Evolutionary conservation across 805 yeast species (phyloP).

Genomic region (Myxozyma udenii): DNA sequence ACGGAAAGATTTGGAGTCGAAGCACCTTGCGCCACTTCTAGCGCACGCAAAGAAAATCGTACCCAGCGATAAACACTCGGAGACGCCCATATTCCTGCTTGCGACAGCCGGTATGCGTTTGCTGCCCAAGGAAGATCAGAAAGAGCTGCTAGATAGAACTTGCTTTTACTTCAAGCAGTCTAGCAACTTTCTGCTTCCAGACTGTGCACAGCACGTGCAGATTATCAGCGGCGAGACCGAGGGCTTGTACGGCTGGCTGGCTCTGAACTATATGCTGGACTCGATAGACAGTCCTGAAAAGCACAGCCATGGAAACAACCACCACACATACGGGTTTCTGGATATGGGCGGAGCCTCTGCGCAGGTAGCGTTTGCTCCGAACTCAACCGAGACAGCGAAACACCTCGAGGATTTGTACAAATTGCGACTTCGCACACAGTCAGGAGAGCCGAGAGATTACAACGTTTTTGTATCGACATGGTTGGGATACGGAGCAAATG

Average conservation of each 20-base stretch:
- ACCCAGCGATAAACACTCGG: slow-evolving; percentile 56
- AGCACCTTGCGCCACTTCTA: slow-evolving; percentile 65
- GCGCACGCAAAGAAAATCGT: slow-evolving; percentile 66
- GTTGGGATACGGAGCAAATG: slow-evolving; percentile 97
- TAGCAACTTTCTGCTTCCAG: slow-evolving; percentile 53
- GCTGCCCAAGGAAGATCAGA: slow-evolving; percentile 53
- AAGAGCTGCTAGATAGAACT: slow-evolving; percentile 53
- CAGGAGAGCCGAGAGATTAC: slow-evolving; percentile 75
- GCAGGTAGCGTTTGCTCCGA: slow-evolving; percentile 90
- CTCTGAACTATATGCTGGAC: slow-evolving; percentile 77
- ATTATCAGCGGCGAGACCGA: slow-evolving; percentile 93
- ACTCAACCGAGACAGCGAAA: slow-evolving; percentile 52
- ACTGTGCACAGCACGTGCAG: slow-evolving; percentile 69
- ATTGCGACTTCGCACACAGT: slow-evolving; percentile 60
- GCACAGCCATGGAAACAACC: slow-evolving; percentile 37
- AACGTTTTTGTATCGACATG: slow-evolving; percentile 90
- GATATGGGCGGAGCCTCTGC: slow-evolving; percentile 99
- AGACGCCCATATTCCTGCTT: slow-evolving; percentile 84
- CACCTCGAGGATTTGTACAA: slow-evolving; percentile 72
- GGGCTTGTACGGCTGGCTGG: slow-evolving; percentile 95
- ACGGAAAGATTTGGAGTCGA: slow-evolving; percentile 57
- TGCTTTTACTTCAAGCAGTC: slow-evolving; percentile 56
- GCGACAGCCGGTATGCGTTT: slow-evolving; percentile 98
- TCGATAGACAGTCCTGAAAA: slow-evolving; percentile 47
- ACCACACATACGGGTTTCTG: slow-evolving; percentile 83